Evolutionary conservation across 2,329 filamentous ascomycete species (phyloP), one percentile per base, ranked within the genome.

Genomic region (Fusarium falciforme): DNA sequence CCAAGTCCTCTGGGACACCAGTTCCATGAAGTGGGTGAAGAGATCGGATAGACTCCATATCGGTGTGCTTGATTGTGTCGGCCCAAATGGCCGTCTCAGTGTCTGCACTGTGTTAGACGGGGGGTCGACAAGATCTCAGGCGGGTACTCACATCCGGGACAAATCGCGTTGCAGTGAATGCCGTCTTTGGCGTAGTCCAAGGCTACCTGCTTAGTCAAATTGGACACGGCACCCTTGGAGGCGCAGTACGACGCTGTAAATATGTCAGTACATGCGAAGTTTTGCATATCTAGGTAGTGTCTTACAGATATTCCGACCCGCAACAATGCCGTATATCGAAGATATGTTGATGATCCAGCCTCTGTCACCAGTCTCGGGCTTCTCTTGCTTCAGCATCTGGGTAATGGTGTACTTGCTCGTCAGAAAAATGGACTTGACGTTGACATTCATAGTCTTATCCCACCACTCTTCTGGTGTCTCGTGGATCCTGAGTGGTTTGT

Each of bases 111-210:
- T 29, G 27, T 60, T 36, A 42, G 5, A 16, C 22, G 4, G 42
- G 20, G 4, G 42, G 20, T 1, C 10, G 33, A 25, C 6, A 5
- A 22, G 22, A 8, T 38, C 7, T 20, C 0, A 1, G 2, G 17
- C 20, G 8, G 5, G 3, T 11, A 52, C 69, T 61, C 20, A 76
- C 76, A 89, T 7, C 88, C 88, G 6, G 88, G 88, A 62, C 87
- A 88, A 6, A 90, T 82, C 0, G 87, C 86, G 72, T 89, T 89
- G 36, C 85, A 83, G 68, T 89, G 87, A 29, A 90, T 87, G 0
- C 83, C 79, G 12, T 85, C 76, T 1, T 77, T 76, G 0, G 85
- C 87, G 70, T 87, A 88, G 44, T 90, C 88, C 38, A 87, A 68
- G 0, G 87, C 87, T 0, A 87, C 81, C 10, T 84, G 79, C 36